phyloP scores from a whole-genome alignment of 495 filamentous ascomycete species.

The Parmelia sp. region DNA sequence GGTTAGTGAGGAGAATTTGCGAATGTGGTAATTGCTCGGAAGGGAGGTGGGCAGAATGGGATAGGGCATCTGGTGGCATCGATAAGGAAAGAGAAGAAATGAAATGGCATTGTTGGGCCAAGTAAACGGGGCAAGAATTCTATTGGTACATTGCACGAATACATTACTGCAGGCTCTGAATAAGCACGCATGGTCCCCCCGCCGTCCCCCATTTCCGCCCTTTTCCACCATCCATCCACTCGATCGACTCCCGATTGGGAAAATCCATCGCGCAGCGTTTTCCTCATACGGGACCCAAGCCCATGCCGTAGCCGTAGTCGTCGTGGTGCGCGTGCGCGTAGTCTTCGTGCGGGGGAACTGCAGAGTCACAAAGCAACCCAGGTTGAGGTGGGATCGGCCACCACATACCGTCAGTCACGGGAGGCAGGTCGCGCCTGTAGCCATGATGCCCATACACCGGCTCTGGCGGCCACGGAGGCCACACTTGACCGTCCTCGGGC shows the following conservation, averaged over 20 bases:
- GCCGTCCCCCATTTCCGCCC: no score
- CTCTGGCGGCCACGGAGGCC: slow-evolving; percentile 7
- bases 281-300: neutral
- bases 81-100: no score
- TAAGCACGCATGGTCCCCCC: neutral
- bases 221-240: no score
- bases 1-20: no score
- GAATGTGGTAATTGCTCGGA: no score
- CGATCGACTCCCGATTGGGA: no score
- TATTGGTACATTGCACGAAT: no score
- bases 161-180: neutral
- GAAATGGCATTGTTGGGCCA: no score
- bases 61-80: no score
- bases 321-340: neutral
- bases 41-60: no score
- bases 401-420: neutral
- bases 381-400: neutral
- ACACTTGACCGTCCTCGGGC: neutral
- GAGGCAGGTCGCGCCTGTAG: neutral
- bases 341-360: neutral
- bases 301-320: neutral
- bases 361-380: neutral
- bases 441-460: neutral
- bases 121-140: no score
- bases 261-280: neutral